Evolutionary conservation across 2,329 filamentous ascomycete genomes (phyloP).

Genomic region (Fusarium sp.): DNA sequence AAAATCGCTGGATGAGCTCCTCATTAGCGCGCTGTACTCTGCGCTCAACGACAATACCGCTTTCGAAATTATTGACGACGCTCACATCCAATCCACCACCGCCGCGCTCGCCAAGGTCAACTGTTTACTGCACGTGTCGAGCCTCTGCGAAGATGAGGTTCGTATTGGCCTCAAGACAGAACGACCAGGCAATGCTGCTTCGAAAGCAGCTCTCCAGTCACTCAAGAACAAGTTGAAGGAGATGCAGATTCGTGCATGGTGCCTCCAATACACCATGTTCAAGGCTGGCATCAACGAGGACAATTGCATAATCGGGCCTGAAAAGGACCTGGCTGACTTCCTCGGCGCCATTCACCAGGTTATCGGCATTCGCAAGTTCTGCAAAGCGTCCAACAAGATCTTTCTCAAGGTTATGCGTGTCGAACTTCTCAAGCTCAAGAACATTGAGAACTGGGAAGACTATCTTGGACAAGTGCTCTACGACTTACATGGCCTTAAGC

Average conservation of each 20-base stretch:
- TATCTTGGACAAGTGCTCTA: slow-evolving; percentile 88
- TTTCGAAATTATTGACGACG: slow-evolving; percentile 86
- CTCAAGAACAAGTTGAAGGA: slow-evolving; percentile 79
- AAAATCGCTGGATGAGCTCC: slow-evolving; percentile 81
- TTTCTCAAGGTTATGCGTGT: slow-evolving; percentile 91
- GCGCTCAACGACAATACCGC: slow-evolving; percentile 74
- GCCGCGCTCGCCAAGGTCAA: slow-evolving; percentile 77
- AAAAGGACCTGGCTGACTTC: slow-evolving; percentile 81
- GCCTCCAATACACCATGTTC: slow-evolving; percentile 83
- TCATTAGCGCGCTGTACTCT: slow-evolving; percentile 77
- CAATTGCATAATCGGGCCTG: slow-evolving; percentile 71
- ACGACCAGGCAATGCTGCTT: slow-evolving; percentile 66
- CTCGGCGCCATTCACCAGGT: slow-evolving; percentile 86
- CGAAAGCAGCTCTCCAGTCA: slow-evolving; percentile 65
- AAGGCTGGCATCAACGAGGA: slow-evolving; percentile 80
- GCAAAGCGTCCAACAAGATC: slow-evolving; percentile 85
- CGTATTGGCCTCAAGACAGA: slow-evolving; percentile 77
- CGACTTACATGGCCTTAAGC: slow-evolving; percentile 84
- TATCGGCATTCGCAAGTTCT: slow-evolving; percentile 85
- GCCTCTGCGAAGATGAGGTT: slow-evolving; percentile 87
- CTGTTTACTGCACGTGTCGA: slow-evolving; percentile 81
- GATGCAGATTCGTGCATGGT: slow-evolving; percentile 89
- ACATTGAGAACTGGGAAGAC: slow-evolving; percentile 84
- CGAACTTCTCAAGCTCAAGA: slow-evolving; percentile 81
- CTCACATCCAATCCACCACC: slow-evolving; percentile 79